Conservation (phyloP, 768 basidiomycete genomes). For the Hypsizygus marmoreus region DNA sequence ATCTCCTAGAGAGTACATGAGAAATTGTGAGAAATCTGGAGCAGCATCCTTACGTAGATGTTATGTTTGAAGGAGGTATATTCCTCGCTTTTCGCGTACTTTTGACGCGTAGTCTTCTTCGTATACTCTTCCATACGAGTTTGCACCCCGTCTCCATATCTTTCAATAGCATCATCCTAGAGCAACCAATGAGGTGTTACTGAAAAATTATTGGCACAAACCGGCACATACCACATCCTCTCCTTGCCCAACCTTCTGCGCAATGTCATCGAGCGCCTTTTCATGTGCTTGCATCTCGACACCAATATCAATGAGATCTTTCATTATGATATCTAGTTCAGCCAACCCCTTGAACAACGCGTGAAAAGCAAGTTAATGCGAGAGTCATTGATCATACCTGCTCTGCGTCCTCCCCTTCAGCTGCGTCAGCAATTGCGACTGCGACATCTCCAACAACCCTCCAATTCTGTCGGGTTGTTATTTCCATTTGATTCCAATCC, state of each 20-base stretch:
- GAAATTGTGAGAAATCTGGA: neutral
- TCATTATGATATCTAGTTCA: constrained; percentile 69
- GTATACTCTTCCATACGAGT: constrained; percentile 48
- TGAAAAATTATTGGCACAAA: no score
- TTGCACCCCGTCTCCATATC: constrained; percentile 52
- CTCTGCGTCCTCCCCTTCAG: constrained; percentile 51
- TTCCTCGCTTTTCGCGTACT: constrained; percentile 62
- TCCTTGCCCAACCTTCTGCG: constrained; percentile 56
- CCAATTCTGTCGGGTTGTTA: constrained; percentile 49
- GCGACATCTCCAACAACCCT: constrained; percentile 53
- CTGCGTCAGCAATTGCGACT: constrained; percentile 61
- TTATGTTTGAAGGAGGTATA: constrained; percentile 65
- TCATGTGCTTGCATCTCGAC: constrained; percentile 62
- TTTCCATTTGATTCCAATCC: constrained; percentile 64
- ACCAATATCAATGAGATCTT: constrained; percentile 65
- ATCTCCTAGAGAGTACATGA: constrained; percentile 51
- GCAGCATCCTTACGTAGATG: constrained; percentile 53
- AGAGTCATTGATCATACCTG: constrained; percentile 40
- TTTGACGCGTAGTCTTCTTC: constrained; percentile 72
- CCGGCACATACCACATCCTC: constrained; percentile 67
- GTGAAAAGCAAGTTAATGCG: constrained; percentile 2
- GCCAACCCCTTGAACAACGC: constrained; percentile 44
- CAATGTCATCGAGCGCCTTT: constrained; percentile 51
- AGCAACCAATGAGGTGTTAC: constrained; percentile 5
- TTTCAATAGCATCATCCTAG: constrained; percentile 52